Evolutionary conservation across 2,329 filamentous ascomycete species (phyloP).

Genomic region (Botryotinia globosa): DNA sequence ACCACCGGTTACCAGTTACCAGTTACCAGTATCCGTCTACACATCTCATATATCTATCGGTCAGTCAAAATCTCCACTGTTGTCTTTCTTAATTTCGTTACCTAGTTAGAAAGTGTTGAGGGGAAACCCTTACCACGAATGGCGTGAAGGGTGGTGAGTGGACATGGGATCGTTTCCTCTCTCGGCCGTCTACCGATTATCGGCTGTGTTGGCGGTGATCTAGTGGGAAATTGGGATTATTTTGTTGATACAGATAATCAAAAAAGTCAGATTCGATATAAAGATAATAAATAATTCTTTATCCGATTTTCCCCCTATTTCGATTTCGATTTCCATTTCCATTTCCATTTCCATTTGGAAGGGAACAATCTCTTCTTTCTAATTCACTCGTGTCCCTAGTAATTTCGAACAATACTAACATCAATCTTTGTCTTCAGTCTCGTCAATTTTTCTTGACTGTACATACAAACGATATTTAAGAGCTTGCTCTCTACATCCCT

Average conservation of each 20-base stretch:
- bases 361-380: neutral
- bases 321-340: neutral
- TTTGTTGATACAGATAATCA: slow-evolving; percentile 5
- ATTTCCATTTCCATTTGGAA: neutral
- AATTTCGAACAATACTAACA: slow-evolving; percentile 19
- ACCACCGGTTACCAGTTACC: neutral
- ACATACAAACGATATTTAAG: slow-evolving; percentile 1
- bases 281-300: slow-evolving; percentile 13
- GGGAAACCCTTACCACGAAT: neutral
- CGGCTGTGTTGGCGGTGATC: slow-evolving; percentile 6
- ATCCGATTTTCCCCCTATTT: neutral
- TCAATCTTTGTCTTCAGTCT: slow-evolving; percentile 17
- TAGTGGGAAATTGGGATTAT: slow-evolving; percentile 11
- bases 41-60: neutral
- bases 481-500: neutral
- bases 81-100: neutral
- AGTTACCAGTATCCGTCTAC: too few relatives aligned
- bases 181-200: slow-evolving; percentile 13
- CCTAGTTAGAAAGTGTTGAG: neutral
- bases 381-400: neutral
- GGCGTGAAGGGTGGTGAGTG: neutral
- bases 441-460: slow-evolving; percentile 4
- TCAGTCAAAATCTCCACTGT: neutral
- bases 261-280: neutral
- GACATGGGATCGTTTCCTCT: slow-evolving; percentile 11